These are phyloP conservation scores for Penicillium decumbens DNA, from an alignment of 2,329 filamentous ascomycete genomes.

Conservation along the genomic window DNA sequence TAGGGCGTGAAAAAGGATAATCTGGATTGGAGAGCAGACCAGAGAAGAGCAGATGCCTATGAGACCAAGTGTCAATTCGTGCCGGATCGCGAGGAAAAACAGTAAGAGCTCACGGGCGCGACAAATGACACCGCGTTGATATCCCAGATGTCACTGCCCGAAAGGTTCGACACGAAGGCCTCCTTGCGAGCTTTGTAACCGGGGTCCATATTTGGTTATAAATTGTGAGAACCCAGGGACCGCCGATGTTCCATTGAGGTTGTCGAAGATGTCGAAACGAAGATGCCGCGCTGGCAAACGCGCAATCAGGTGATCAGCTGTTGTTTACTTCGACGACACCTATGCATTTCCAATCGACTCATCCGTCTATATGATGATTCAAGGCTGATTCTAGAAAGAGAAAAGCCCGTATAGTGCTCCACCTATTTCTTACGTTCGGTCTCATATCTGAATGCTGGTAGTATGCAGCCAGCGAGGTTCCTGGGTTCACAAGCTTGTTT, in stretches of 20 bases:
- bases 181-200: constrained; percentile 91
- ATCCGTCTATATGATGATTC: too few species aligned
- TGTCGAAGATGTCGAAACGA: neutral
- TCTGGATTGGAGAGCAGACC: constrained; percentile 81
- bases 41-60: constrained; percentile 76
- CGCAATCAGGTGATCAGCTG: constrained; percentile 13
- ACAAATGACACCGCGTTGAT: constrained; percentile 83
- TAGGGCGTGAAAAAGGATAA: constrained; percentile 79
- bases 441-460: neutral
- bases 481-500: neutral
- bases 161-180: constrained; percentile 88
- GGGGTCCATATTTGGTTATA: constrained; percentile 29
- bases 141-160: constrained; percentile 75
- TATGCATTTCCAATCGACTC: neutral
- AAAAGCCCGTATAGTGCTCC: neutral
- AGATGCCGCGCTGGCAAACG: constrained; percentile 4
- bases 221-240: neutral
- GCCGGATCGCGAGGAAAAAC: neutral
- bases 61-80: neutral
- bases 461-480: neutral
- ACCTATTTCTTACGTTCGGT: neutral
- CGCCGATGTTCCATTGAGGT: neutral
- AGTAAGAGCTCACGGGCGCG: constrained; percentile 62
- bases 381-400: neutral
- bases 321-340: neutral